Base-by-base conservation (phyloP, 208 protist genomes). In the Trypanosoma scelopori region DNA sequence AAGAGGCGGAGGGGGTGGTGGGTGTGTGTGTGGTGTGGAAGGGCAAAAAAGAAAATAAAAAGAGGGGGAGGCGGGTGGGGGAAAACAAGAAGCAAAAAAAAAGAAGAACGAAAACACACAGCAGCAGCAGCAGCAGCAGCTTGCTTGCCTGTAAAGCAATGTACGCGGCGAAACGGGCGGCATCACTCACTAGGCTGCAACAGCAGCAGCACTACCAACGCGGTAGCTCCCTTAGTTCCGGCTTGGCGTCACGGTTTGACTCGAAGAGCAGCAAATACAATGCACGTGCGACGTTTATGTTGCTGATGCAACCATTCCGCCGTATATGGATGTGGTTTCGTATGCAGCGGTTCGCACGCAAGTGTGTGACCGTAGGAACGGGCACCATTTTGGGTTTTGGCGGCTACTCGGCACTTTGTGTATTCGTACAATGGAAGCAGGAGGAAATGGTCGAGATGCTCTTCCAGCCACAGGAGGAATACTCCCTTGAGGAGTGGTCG, bases 401-500 rank as follows among this genome's bases (percentile, higher is more conserved):
- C 6, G 61, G 52, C 9, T 93, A 89, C 67, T 35, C 79, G 5
- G 37, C 46, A 13, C 23, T 79, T 46, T 90, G 79, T 61, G 23
- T 72, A 5, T 59, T 76, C 18, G 46, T 90, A 7, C 76, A 73
- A 42, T 61, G 55, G 37, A 22, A 66, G 13, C 74, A 79, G 35
- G 55, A 81, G 37, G 62, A 60, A 41, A 57, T 53, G 15, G 65
- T 89, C 23, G 65, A 79, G 32, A 42, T 18, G 15, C 58, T 85
- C 12, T 89, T 86, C 50, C 52, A 65, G 22, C 65, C 75, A 16
- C 35, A 49, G 1, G 59, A 85, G 58, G 81, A 90, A 39, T 85
- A 83, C 57, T 62, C 77, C n/a, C 59, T 89, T 3, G 82, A 84
- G 46, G 72, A 81, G 30, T 94, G 88, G 88, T 56, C 30, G n/a